Conservation (phyloP, 2,329 filamentous ascomycete species). For the Calonectria hongkongensis region DNA sequence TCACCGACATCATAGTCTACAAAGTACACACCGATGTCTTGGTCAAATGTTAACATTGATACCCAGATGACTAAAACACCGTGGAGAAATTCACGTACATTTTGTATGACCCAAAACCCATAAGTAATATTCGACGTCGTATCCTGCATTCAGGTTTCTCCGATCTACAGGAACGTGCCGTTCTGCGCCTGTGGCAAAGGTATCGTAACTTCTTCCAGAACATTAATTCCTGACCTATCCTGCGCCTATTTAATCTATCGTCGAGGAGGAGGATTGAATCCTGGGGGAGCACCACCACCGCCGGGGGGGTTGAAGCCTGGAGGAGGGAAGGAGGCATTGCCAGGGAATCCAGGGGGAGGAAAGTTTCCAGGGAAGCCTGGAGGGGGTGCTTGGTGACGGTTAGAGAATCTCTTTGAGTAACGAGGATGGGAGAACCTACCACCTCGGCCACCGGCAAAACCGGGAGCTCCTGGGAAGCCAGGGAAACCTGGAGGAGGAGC, state of each 20-base stretch:
- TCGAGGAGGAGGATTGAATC: constrained; percentile 84
- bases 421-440: constrained; percentile 65
- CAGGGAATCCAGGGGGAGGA: constrained; percentile 69
- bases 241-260: constrained; percentile 64
- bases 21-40: constrained; percentile 43
- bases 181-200: constrained; percentile 49
- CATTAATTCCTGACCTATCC: constrained; percentile 51
- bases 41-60: constrained; percentile 53
- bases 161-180: constrained; percentile 49
- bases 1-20: constrained; percentile 18
- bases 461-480: constrained; percentile 70
- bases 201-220: constrained; percentile 53
- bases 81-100: constrained; percentile 57
- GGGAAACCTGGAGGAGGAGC: constrained; percentile 78
- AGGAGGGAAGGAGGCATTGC: constrained; percentile 60
- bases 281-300: constrained; percentile 72
- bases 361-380: constrained; percentile 68
- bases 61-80: constrained; percentile 46
- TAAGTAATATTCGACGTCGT: constrained; percentile 45
- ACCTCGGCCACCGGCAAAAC: constrained; percentile 69
- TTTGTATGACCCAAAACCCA: constrained; percentile 53
- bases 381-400: constrained; percentile 64
- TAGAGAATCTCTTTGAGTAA: constrained; percentile 52
- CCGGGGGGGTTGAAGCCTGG: constrained; percentile 71
- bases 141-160: constrained; percentile 41